Evolutionary conservation across 2,329 filamentous ascomycete species (phyloP).

Genomic region (Sclerotinia subarctica): DNA sequence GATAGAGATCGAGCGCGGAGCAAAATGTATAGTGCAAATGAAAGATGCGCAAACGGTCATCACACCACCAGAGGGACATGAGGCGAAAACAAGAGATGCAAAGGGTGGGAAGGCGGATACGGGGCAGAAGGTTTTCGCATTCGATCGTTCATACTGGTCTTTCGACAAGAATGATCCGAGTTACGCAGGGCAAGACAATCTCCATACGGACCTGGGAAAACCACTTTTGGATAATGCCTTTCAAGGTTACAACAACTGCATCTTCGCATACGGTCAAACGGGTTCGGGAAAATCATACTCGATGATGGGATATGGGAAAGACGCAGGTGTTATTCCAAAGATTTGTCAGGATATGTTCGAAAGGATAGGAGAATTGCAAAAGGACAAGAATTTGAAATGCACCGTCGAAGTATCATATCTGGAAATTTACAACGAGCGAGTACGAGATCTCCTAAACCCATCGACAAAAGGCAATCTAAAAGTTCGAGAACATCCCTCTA

Average conservation of each 20-base stretch:
- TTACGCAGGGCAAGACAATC: slow-evolving; percentile 85
- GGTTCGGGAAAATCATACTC: slow-evolving; percentile 98
- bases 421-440: slow-evolving; percentile 98
- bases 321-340: slow-evolving; percentile 90
- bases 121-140: slow-evolving; percentile 83
- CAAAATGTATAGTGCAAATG: slow-evolving; percentile 98
- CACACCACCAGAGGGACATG: slow-evolving; percentile 63
- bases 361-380: slow-evolving; percentile 67
- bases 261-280: slow-evolving; percentile 98
- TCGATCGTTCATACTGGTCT: slow-evolving; percentile 97
- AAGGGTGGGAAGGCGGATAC: slow-evolving; percentile 66
- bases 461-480: slow-evolving; percentile 94
- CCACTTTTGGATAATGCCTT: slow-evolving; percentile 97
- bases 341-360: slow-evolving; percentile 99
- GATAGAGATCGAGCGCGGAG: slow-evolving; percentile 80
- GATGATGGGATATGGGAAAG: slow-evolving; percentile 99
- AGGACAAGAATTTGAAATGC: slow-evolving; percentile 74
- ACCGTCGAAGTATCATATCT: slow-evolving; percentile 98
- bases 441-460: slow-evolving; percentile 91
- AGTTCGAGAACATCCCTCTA: slow-evolving; percentile 95
- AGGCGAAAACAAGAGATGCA: slow-evolving; percentile 50
- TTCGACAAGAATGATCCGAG: slow-evolving; percentile 78
- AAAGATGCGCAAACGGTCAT: slow-evolving; percentile 88
- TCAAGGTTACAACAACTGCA: slow-evolving; percentile 98
- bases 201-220: slow-evolving; percentile 83